Base-by-base conservation (phyloP, 768 basidiomycete genomes). In the Exidia glandulosa region DNA sequence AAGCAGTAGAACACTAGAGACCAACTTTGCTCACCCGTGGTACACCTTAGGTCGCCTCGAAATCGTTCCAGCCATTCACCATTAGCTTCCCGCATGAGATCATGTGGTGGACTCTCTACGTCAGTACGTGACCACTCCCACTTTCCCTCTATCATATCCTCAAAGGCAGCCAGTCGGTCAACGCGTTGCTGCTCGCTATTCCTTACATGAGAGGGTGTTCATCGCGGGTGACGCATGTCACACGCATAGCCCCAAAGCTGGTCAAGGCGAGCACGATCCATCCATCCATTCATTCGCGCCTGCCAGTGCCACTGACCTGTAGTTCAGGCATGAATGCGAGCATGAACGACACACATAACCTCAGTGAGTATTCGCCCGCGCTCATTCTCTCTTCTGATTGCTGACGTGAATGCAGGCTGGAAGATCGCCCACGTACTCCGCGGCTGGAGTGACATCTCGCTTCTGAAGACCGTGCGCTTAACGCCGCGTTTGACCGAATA, bases 101-200 rank as follows among this genome's bases (percentile, higher is more conserved):
- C 29, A 77, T 86, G 31, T 88, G 86, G 86, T 87, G 83, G 82
- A 87, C 87, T 2, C 77, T 85, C 27, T 90, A 88, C 65, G 79
- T 79, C 63, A 82, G 86, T 86, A 63, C 30, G 59, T 2, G 50
- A 47, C 64, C 87, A 27, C 83, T 62, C 88, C 67, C 87, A 50
- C 19, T 5, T 27, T 48, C 2, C 33, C 23, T 41, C 2, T 32
- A 2, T 25, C 4, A 58, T 6, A 48, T 13, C 19, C 12, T 13
- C 16, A 4, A 36, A 13, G 29, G 34, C 19, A 31, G 29, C 32
- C 36, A 86, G 87, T 89, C 60, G 87, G 87, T 1, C 88, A 90
- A 66, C 81, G 87, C 13, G 83, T 90, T 1, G 86, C 87, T 5
- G 79, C 84, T 4, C 74, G 72, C 12, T 90, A 79, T 68, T 81